Percentiles rank a stretch among this genome's conserved stretches.
phyloP scores from a whole-genome alignment of 148 eudicot species.

The Oxyria digyna region DNA sequence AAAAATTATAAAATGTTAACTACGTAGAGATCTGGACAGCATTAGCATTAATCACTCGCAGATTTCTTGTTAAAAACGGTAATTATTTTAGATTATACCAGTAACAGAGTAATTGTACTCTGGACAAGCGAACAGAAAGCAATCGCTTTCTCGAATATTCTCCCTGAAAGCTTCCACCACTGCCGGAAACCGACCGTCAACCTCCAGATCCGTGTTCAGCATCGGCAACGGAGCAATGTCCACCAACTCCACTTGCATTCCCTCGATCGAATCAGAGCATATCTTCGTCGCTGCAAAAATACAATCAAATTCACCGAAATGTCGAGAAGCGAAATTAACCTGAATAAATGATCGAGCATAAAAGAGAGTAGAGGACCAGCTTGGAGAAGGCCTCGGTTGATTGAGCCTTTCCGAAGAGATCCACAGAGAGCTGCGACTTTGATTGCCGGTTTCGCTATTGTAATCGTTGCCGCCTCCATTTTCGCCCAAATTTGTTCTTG shows the following conservation, averaged over 20 bases:
- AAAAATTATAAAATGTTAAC: too few relatives aligned
- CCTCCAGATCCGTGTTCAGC: slow-evolving; percentile 80
- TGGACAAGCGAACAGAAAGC: slow-evolving; percentile 73
- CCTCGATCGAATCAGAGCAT: slow-evolving; percentile 32
- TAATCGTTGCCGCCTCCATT: slow-evolving; percentile 13
- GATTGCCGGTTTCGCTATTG: slow-evolving; percentile 27
- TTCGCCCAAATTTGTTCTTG: neutral
- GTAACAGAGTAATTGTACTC: slow-evolving; percentile 84
- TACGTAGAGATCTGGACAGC: too few relatives aligned
- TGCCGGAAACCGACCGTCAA: slow-evolving; percentile 42
- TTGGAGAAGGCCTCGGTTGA: slow-evolving; percentile 60
- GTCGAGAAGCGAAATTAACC: neutral
- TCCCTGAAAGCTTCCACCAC: slow-evolving; percentile 61
- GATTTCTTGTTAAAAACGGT: too few relatives aligned
- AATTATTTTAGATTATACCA: too few relatives aligned
- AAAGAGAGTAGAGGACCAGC: slow-evolving; percentile 35
- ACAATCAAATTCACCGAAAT: neutral
- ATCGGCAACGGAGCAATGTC: slow-evolving; percentile 72
- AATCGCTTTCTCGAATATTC: slow-evolving; percentile 63
- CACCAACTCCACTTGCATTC: slow-evolving; percentile 46
- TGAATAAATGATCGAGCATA: neutral
- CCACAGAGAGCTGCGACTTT: slow-evolving; percentile 72
- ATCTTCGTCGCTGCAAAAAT: slow-evolving; percentile 39
- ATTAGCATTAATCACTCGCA: too few relatives aligned
- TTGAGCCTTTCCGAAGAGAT: slow-evolving; percentile 75